phyloP scores from a whole-genome alignment of 2,329 filamentous ascomycete genomes.

The Ceratocystis huliohia region DNA sequence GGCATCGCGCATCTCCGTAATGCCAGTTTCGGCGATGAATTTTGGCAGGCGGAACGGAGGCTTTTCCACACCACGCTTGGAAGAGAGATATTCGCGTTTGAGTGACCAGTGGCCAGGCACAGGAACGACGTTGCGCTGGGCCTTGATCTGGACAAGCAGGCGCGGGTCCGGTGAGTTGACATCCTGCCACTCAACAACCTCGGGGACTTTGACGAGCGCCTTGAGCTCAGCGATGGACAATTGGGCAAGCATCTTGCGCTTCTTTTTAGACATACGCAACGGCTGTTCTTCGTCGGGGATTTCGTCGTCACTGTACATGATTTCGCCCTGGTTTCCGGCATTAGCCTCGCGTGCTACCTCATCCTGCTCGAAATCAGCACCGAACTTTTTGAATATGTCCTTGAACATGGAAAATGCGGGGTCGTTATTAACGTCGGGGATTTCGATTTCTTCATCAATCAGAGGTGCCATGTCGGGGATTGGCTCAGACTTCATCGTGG shows the following conservation, averaged over 20 bases:
- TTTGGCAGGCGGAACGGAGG: slow-evolving; percentile 82
- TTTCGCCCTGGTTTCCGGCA: slow-evolving; percentile 65
- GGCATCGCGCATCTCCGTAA: slow-evolving; percentile 94
- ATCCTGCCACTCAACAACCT: slow-evolving; percentile 96
- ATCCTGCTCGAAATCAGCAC: slow-evolving; percentile 50
- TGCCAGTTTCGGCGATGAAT: slow-evolving; percentile 95
- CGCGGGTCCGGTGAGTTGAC: slow-evolving; percentile 80
- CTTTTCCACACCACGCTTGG: slow-evolving; percentile 94
- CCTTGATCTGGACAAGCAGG: slow-evolving; percentile 86
- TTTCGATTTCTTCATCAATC: slow-evolving; percentile 26
- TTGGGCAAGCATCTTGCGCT: slow-evolving; percentile 81
- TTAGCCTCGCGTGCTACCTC: slow-evolving; percentile 51
- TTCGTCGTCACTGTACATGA: slow-evolving; percentile 73
- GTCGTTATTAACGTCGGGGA: slow-evolving; percentile 44
- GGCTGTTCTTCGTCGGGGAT: slow-evolving; percentile 70
- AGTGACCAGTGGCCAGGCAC: slow-evolving; percentile 90
- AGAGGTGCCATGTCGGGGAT: slow-evolving; percentile 14
- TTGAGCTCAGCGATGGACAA: slow-evolving; percentile 92
- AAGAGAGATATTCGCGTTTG: slow-evolving; percentile 93
- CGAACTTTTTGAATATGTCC: slow-evolving; percentile 69
- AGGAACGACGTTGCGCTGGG: slow-evolving; percentile 86
- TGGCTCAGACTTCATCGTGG: slow-evolving; percentile 12
- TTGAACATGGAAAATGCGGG: slow-evolving; percentile 75
- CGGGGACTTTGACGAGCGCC: slow-evolving; percentile 76
- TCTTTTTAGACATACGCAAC: slow-evolving; percentile 72